Evolutionary conservation across 2,329 filamentous ascomycete species (phyloP), one percentile per base, ranked within the genome.

Genomic region (Torrubiella hemipterigena): DNA sequence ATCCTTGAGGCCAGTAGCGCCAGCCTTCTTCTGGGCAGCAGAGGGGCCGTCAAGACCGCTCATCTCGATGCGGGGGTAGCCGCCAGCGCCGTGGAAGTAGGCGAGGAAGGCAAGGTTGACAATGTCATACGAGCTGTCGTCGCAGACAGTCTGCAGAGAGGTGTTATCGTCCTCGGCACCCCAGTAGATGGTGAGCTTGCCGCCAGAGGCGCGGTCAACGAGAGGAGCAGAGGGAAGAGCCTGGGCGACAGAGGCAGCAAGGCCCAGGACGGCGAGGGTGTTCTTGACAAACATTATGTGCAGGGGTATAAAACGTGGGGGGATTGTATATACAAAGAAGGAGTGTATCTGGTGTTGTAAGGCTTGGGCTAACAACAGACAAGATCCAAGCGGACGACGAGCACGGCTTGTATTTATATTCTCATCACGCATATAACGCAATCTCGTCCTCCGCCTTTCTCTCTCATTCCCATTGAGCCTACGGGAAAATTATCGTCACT

Each of bases 91-190:
- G 34, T 38, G 34, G 32, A 42, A 42, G 33, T 37, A 32, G 33
- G 26, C 35, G n/a, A 44, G 22, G 37, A 44, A 44, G 15, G 42
- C 42, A 17, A 44, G 31, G 31, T 42, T 41, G 34, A 44, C 42
- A 31, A 44, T 41, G 27, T 40, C 40, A 24, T 42, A 44, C 2
- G 40, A 35, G 4, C 31, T 8, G 18, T 42, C 42, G 23, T 31
- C 36, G 31, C 42, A 44, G 9, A 44, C 42, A 8, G 37, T 29
- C 17, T 35, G 31, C 4, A 44, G 37, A 7, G 40, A 31, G 8
- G 37, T 38, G 33, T 16, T 41, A 21, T 38, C 37, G 25, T 42
- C 40, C 20, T 42, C 27, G 27, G 24, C 40, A 12, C 40, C 42
- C 42, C 40, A 44, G 37, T 44, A 44, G n/a, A 44, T 19, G 33